Percentiles rank a stretch among this genome's conserved stretches.
Evolutionary conservation across 495 filamentous ascomycete genomes (phyloP).

Genomic region (Penicillium ochrochloron): DNA sequence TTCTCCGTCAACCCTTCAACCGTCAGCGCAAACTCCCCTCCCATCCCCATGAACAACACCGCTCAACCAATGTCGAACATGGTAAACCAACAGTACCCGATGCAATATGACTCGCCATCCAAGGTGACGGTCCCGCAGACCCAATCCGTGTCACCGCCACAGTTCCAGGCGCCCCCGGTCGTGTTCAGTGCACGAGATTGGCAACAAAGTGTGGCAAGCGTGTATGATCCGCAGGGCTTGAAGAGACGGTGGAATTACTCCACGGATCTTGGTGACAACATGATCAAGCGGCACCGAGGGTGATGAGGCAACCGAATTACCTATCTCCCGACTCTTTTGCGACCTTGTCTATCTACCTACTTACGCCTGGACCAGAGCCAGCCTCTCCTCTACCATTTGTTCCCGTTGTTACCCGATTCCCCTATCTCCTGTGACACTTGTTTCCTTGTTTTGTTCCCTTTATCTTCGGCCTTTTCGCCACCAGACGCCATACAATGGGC

Average conservation of each 20-base stretch:
- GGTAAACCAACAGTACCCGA: constrained; percentile 41
- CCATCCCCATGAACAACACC: constrained; percentile 41
- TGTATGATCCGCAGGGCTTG: constrained; percentile 74
- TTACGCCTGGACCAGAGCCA: not conserved
- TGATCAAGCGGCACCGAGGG: constrained; percentile 40
- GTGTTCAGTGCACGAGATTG: constrained; percentile 94
- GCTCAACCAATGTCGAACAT: constrained; percentile 37
- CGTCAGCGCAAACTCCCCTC: constrained; percentile 55
- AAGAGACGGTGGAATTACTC: constrained; percentile 73
- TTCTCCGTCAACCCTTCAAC: constrained; percentile 70
- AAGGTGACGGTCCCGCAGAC: constrained; percentile 40
- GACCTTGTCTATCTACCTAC: constrained; percentile 2
- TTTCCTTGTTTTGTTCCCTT: not conserved
- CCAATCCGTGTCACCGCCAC: constrained; percentile 58
- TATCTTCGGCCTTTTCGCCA: constrained; percentile 1
- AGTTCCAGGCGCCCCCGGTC: constrained; percentile 60
- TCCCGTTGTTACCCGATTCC: not conserved
- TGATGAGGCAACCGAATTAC: constrained; percentile 20
- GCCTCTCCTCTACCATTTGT: not conserved
- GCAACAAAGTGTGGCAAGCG: constrained; percentile 92
- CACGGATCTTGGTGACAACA: constrained; percentile 40
- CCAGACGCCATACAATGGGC: not conserved
- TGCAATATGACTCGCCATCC: constrained; percentile 43
- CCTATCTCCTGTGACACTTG: not conserved
- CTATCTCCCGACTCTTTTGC: not conserved